Percentiles rank a stretch among this genome's conserved stretches.
Conservation (phyloP, 371 early-diverging fungal species). For the Mortierella sp. region DNA sequence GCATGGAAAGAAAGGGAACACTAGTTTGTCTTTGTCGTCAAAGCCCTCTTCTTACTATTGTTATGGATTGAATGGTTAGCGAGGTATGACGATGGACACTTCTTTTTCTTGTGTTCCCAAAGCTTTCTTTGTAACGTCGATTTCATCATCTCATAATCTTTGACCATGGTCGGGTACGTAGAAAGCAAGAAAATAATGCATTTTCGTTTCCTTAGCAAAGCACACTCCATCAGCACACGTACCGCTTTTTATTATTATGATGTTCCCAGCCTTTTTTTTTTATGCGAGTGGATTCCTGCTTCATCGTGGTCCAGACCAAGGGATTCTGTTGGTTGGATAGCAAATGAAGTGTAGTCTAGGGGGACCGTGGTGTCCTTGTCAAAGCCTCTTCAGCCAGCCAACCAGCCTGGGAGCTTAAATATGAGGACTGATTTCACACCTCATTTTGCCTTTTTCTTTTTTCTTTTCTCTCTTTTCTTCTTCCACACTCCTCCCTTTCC, state of each 20-base stretch:
- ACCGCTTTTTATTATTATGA: not conserved
- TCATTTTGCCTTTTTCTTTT: not conserved
- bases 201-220: not conserved
- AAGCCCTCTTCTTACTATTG: not conserved
- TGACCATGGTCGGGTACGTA: too few species aligned
- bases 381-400: not conserved
- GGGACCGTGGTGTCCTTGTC: not conserved
- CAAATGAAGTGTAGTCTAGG: too few species aligned
- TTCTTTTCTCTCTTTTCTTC: not conserved
- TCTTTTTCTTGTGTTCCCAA: not conserved
- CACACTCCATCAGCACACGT: not conserved
- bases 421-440: not conserved
- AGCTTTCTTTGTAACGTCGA: not conserved
- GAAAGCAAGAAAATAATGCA: not conserved
- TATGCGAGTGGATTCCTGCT: not conserved
- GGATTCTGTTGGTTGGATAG: not conserved
- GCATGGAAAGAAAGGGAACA: too few species aligned
- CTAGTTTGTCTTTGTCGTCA: not conserved
- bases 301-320: conserved; percentile 1
- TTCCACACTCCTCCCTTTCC: not conserved
- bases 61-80: not conserved
- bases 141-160: not conserved
- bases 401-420: not conserved
- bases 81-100: not conserved
- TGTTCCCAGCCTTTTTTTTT: too few species aligned